These are phyloP conservation scores for Vigna reflexopilosa DNA, from an alignment of 306 rosid genomes.

Conservation along the genomic window DNA sequence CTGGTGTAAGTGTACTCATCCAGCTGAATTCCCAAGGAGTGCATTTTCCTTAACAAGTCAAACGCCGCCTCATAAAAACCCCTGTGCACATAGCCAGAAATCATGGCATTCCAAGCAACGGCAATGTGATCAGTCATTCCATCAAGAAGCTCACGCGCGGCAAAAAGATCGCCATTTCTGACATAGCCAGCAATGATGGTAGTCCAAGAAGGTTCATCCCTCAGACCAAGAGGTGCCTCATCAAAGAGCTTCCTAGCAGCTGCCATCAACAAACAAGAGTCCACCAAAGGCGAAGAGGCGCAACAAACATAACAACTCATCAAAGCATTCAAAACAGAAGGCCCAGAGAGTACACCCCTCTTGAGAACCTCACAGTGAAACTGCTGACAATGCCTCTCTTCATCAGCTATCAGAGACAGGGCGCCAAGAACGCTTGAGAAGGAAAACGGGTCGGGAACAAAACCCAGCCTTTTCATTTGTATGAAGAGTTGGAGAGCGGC, in stretches of 20 bases:
- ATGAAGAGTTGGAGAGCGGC: slow-evolving; percentile 50
- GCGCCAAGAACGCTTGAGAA: slow-evolving; percentile 50
- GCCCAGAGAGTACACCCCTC: slow-evolving; percentile 33
- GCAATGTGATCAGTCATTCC: slow-evolving; percentile 49
- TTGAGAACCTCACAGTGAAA: slow-evolving; percentile 51
- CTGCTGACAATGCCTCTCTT: slow-evolving; percentile 54
- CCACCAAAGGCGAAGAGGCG: slow-evolving; percentile 46
- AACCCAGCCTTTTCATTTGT: slow-evolving; percentile 46
- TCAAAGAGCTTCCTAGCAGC: slow-evolving; percentile 59
- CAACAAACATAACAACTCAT: slow-evolving; percentile 48
- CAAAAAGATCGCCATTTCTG: slow-evolving; percentile 48
- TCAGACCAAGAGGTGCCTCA: slow-evolving; percentile 31
- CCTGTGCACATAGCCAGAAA: slow-evolving; percentile 55
- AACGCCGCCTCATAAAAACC: slow-evolving; percentile 47
- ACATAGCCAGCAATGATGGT: slow-evolving; percentile 58
- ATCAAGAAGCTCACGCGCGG: slow-evolving; percentile 52
- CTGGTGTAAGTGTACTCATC: slow-evolving; percentile 63
- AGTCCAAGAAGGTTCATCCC: slow-evolving; percentile 54
- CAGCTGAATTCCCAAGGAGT: slow-evolving; percentile 47
- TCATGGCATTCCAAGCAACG: slow-evolving; percentile 63
- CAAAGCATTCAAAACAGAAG: slow-evolving; percentile 49
- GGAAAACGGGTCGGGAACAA: slow-evolving; percentile 50
- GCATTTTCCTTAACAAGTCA: slow-evolving; percentile 57
- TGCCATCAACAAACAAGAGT: slow-evolving; percentile 42
- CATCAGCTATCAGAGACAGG: slow-evolving; percentile 45